Evolutionary conservation across 345 rosid genomes (phyloP), one percentile per base, ranked within the genome.

Genomic region (Streptanthus diversifolius): DNA sequence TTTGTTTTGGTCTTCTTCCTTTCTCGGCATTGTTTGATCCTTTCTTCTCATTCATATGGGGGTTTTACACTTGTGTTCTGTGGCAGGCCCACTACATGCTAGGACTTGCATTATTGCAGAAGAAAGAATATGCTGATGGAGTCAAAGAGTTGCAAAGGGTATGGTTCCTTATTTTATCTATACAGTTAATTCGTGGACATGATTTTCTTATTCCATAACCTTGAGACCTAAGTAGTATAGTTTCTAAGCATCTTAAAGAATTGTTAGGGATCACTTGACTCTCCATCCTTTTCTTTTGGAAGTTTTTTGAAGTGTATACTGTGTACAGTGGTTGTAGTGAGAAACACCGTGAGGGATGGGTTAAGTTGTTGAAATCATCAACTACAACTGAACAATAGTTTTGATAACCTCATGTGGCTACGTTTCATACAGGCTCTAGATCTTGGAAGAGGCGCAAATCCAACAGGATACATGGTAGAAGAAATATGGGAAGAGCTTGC

Each of bases 401-500:
- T 54, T 32, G 41, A 24, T 40, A 15, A 56, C 21, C 14, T 64
- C 29, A 47, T 36, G 58, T 54, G 53, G 52, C 36, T 53, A 35
- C 32, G 17, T 13, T 19, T 68, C 13, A 2, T 56, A 30, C 60
- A 91, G 96, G 97, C 97, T 30, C 69, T 93, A 81, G 91, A 93
- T 77, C 95, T 91, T 65, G 97, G 93, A 55, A 83, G 90, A 82
- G 87, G 85, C 15, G 86, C 91, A 47, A 75, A 86, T 56, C 85
- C 82, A 45, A 82, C 68, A 14, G 82, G 95, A 37, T 84, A 88
- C 47, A 85, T 88, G 85, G 86, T 91, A 24, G 95, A 93, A 70
- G 96, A 84, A 65, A 93, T 93, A 57, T 93, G 97, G 96, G 89
- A 89, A 74, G 93, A 87, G 81, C 88, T 93, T 41, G 82, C 96